phyloP scores from a whole-genome alignment of 768 basidiomycete genomes.

The Pisolithus orientalis region DNA sequence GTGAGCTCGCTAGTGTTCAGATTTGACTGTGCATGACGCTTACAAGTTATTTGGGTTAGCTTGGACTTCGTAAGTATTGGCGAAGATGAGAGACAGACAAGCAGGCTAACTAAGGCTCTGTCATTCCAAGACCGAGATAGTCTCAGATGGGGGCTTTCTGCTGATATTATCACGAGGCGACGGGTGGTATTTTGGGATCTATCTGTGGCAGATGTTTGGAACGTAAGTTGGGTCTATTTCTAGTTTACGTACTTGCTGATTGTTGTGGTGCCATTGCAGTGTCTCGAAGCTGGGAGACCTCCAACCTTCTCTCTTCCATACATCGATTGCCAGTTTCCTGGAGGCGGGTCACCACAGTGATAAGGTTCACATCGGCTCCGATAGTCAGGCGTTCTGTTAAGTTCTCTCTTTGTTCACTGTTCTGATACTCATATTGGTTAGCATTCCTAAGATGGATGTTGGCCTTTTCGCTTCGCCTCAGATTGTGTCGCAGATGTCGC shows the following conservation, averaged over 20 bases:
- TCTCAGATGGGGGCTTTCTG: constrained; percentile 54
- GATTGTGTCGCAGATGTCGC: constrained; percentile 64
- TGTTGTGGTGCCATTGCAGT: constrained; percentile 32
- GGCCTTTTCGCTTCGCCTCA: constrained; percentile 58
- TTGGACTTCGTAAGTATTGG: constrained; percentile 58
- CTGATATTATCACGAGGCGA: constrained; percentile 58
- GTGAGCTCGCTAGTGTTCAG: constrained; percentile 32
- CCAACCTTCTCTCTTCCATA: constrained; percentile 62
- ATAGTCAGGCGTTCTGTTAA: constrained; percentile 18
- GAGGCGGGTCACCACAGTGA: constrained; percentile 9
- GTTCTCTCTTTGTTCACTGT: constrained; percentile 8
- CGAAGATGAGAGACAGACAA: constrained; percentile 4
- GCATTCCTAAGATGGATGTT: constrained; percentile 42
- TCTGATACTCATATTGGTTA: background rate
- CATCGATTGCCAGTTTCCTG: constrained; percentile 61
- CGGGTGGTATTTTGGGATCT: constrained; percentile 75
- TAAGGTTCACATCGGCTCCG: constrained; percentile 14
- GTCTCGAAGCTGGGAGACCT: constrained; percentile 64
- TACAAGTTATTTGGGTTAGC: constrained; percentile 31
- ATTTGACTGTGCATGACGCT: constrained; percentile 4
- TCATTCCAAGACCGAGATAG: constrained; percentile 51
- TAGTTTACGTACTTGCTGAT: constrained; percentile 5
- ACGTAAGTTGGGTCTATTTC: constrained; percentile 29
- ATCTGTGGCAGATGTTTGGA: constrained; percentile 65
- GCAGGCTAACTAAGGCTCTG: constrained; percentile 5